Evolutionary conservation across 371 early-diverging fungal genomes (phyloP).

Genomic region (Apophysomyces ossiformis): DNA sequence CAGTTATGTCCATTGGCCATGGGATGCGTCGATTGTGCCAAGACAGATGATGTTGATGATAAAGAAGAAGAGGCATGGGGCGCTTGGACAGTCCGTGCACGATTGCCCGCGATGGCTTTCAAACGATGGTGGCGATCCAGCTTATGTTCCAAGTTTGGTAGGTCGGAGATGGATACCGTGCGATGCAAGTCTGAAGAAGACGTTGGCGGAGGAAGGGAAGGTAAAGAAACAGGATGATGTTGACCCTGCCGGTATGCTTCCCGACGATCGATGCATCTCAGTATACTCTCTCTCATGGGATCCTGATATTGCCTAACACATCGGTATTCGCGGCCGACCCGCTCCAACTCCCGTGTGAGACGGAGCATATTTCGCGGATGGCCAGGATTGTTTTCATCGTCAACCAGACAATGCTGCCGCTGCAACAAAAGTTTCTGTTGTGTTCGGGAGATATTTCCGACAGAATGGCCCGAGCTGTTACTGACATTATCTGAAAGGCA

Average conservation of each 20-base stretch:
- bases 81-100: background rate
- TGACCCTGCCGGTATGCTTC: background rate
- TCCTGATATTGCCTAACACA: slow-evolving; percentile 36
- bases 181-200: background rate
- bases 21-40: background rate
- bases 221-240: background rate
- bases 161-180: background rate
- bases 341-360: slow-evolving; percentile 52
- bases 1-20: background rate
- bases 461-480: slow-evolving; percentile 16
- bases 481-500: slow-evolving; percentile 2
- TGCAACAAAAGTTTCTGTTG: slow-evolving; percentile 55
- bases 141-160: background rate
- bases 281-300: slow-evolving; percentile 41
- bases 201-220: too few species aligned
- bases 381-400: slow-evolving; percentile 46
- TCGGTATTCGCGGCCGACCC: slow-evolving; percentile 48
- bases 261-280: slow-evolving; percentile 16
- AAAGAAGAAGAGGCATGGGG: background rate
- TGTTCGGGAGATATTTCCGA: slow-evolving; percentile 43
- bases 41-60: background rate
- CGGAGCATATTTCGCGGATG: slow-evolving; percentile 54
- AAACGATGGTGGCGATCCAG: slow-evolving; percentile 1
- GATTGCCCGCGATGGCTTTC: slow-evolving; percentile 4
- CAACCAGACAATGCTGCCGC: slow-evolving; percentile 43